Percentiles rank a stretch among this genome's conserved stretches.
Conservation (phyloP, 2,329 filamentous ascomycete species). For the Fusarium mexicanum region DNA sequence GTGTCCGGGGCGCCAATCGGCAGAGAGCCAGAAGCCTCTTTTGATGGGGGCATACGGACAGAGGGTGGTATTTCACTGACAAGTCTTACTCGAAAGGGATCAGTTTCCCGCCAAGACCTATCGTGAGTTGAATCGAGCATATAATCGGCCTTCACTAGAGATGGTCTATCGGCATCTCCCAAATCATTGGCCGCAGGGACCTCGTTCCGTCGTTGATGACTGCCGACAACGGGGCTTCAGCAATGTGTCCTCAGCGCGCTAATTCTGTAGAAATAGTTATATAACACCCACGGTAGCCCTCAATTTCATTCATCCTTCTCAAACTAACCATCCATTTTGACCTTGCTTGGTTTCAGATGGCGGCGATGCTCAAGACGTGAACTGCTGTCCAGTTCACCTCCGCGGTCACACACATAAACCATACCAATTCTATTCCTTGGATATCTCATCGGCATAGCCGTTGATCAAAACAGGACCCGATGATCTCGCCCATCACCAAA, state of each 20-base stretch:
- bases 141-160: background rate
- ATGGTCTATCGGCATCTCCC: background rate
- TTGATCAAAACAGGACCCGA: background rate
- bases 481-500: background rate
- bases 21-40: too few relatives aligned
- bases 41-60: rapidly evolving
- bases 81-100: rapidly evolving
- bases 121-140: background rate
- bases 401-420: rapidly evolving
- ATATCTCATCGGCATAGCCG: background rate
- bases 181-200: background rate
- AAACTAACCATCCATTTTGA: background rate
- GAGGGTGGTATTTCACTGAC: background rate
- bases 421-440: rapidly evolving
- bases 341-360: rapidly evolving
- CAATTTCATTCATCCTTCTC: too few relatives aligned
- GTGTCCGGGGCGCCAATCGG: background rate
- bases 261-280: background rate
- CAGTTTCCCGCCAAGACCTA: background rate
- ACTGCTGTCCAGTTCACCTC: rapidly evolving
- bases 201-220: background rate
- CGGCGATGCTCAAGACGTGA: background rate
- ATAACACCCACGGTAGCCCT: background rate
- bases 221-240: background rate
- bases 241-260: background rate